These are phyloP conservation scores for Saitozyma sp. DNA, from an alignment of 768 basidiomycete genomes.

Conservation along the genomic window DNA sequence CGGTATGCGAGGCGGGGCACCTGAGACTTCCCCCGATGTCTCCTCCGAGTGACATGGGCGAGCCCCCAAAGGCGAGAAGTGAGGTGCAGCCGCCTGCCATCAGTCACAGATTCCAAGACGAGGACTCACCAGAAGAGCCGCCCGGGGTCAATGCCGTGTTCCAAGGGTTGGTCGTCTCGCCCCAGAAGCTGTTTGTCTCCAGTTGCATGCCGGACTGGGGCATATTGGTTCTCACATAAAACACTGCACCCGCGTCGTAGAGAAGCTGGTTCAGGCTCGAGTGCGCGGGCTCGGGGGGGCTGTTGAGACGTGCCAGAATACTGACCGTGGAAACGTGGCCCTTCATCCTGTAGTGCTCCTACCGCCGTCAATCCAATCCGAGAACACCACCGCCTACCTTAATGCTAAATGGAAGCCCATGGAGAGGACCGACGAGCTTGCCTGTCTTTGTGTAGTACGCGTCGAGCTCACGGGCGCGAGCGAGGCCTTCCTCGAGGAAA, in stretches of 20 bases:
- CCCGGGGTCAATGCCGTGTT: conserved; percentile 71
- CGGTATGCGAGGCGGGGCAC: conserved; percentile 68
- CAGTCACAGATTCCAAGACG: conserved; percentile 61
- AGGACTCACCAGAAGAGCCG: conserved; percentile 83
- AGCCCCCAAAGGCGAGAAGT: conserved; percentile 5
- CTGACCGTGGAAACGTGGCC: conserved; percentile 65
- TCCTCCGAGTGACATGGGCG: conserved; percentile 67
- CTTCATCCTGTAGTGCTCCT: conserved; percentile 59
- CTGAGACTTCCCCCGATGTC: conserved; percentile 74
- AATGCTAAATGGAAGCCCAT: conserved; percentile 70
- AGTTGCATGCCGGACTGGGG: conserved; percentile 60
- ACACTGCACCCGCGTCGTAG: conserved; percentile 57
- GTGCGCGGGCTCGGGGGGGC: conserved; percentile 54
- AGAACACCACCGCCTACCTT: conserved; percentile 51
- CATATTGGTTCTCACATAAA: conserved; percentile 48
- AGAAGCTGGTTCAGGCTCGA: conserved; percentile 58
- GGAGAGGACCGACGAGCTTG: conserved; percentile 55
- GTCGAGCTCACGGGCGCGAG: conserved; percentile 26
- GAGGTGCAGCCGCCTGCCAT: background rate
- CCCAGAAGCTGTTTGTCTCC: conserved; percentile 80
- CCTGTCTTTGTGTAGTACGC: conserved; percentile 51
- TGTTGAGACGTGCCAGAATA: conserved; percentile 59
- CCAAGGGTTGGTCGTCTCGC: conserved; percentile 72
- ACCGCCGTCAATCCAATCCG: no score
- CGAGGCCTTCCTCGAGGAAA: conserved; percentile 59